Base-by-base conservation (phyloP, 305 asterid genomes). In the Vinca major region DNA sequence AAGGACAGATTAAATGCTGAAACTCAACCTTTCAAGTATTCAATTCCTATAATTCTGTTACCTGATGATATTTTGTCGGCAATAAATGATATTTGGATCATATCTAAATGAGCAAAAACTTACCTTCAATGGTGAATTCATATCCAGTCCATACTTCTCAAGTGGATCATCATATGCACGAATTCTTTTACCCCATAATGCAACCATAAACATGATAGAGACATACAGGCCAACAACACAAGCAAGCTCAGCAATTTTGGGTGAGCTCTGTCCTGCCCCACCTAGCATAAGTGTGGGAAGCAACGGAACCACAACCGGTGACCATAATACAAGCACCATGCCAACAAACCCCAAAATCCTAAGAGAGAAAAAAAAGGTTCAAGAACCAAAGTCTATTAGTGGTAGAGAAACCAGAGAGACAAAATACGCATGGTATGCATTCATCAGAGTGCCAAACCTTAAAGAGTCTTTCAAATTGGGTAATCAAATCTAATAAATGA, bases 281-380 rank as follows among this genome's bases (percentile, higher is more conserved):
- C 86, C 81, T 80, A 80, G 96, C 71, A 91, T 77, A 67, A 94
- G 84, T 56, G 96, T 74, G 36, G 97, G 98, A 63, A 94, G 90
- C 86, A 91, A 77, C 16, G 99, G 99, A 80, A 94, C 69, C 47
- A 83, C 74, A 69, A 94, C 75, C 17, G 99, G 99, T 63, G 98
- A 85, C 96, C 99, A 94, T 45, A 94, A 86, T 77, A 94, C 90
- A 74, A 94, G 83, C 85, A 91, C 99, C 98, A 94, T 66, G 71
- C 81, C 79, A 66, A 77, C 78, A 77, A 94, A 94, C 70, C 95
- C 95, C 65, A 70, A 75, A 77, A 91, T 88, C 90, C 99, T 94
- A 82, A 13, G 3, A 7, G 1, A 7, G 1, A 7, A 7, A 45
- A 48, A 48, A 79, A 71, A 47, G 20, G 16, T 65, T 74, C 65